Evolutionary conservation across 2,329 filamentous ascomycete genomes (phyloP).

Genomic region (Epichloe baconii): DNA sequence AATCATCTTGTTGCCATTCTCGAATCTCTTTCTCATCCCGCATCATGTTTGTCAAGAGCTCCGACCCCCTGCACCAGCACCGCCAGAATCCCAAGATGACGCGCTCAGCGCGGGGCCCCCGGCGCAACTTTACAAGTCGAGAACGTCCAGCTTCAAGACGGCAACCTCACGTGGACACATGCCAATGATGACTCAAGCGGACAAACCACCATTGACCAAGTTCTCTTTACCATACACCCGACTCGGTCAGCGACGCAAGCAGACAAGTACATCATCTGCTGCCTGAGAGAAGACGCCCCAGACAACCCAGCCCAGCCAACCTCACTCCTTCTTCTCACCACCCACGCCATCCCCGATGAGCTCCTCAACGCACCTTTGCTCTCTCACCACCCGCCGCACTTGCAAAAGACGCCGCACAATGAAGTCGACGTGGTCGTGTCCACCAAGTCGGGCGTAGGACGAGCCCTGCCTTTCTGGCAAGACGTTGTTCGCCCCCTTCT

Average conservation of each 20-base stretch:
- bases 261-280: conserved; percentile 20
- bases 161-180: conserved; percentile 16
- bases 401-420: conserved; percentile 12
- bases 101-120: neutral
- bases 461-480: conserved; percentile 42
- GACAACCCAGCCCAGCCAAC: conserved; percentile 13
- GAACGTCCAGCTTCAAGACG: conserved; percentile 12
- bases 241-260: neutral
- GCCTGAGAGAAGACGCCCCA: conserved; percentile 21
- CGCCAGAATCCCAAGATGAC: neutral
- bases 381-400: conserved; percentile 26
- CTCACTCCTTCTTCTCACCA: conserved; percentile 16
- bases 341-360: conserved; percentile 21
- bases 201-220: conserved; percentile 11
- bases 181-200: conserved; percentile 7
- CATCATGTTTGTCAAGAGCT: neutral
- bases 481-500: conserved; percentile 44
- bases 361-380: conserved; percentile 20
- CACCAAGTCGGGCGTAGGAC: conserved; percentile 48
- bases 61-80: neutral
- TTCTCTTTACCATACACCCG: conserved; percentile 16
- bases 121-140: conserved; percentile 4
- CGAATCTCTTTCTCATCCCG: no score
- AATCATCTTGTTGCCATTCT: no score
- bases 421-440: conserved; percentile 54